A percentile compares a stretch with the other conserved stretches of the same genome.
Evolutionary conservation across 2,329 filamentous ascomycete species (phyloP).

Genomic region (Alternaria rosae): DNA sequence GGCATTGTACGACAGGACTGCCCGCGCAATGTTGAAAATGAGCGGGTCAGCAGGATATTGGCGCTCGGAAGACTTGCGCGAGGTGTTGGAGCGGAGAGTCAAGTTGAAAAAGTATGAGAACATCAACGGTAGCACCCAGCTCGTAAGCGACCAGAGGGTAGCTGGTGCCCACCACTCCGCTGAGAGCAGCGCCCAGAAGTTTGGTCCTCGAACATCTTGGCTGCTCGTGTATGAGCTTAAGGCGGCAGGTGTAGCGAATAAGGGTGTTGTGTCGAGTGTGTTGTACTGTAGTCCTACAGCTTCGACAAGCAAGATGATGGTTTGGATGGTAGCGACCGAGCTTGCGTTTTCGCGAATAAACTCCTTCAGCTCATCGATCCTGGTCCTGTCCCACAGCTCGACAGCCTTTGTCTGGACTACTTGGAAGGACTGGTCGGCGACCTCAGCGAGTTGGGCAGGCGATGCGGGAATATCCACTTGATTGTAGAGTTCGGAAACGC

Average conservation of each 20-base stretch:
- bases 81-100: conserved; percentile 64
- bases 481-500: conserved; percentile 66
- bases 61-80: conserved; percentile 50
- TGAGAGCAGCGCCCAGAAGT: conserved; percentile 80
- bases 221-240: conserved; percentile 63
- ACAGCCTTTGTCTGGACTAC: conserved; percentile 70
- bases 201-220: conserved; percentile 73
- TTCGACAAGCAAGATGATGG: conserved; percentile 65
- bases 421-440: conserved; percentile 75
- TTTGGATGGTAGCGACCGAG: conserved; percentile 64
- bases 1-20: conserved; percentile 79
- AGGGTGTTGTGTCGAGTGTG: conserved; percentile 74
- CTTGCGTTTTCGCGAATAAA: conserved; percentile 73
- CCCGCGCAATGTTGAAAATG: conserved; percentile 89
- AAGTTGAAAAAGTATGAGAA: conserved; percentile 92
- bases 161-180: conserved; percentile 84
- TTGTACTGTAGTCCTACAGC: conserved; percentile 71
- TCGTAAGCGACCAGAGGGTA: conserved; percentile 77
- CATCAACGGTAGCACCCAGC: conserved; percentile 71
- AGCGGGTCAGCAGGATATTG: conserved; percentile 80
- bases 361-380: conserved; percentile 71
- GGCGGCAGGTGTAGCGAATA: conserved; percentile 74
- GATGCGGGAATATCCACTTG: conserved; percentile 71
- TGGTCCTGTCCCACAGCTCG: conserved; percentile 69
- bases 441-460: conserved; percentile 64